Base-by-base conservation (phyloP, 768 basidiomycete genomes). In the Tricholoma furcatifolium region DNA sequence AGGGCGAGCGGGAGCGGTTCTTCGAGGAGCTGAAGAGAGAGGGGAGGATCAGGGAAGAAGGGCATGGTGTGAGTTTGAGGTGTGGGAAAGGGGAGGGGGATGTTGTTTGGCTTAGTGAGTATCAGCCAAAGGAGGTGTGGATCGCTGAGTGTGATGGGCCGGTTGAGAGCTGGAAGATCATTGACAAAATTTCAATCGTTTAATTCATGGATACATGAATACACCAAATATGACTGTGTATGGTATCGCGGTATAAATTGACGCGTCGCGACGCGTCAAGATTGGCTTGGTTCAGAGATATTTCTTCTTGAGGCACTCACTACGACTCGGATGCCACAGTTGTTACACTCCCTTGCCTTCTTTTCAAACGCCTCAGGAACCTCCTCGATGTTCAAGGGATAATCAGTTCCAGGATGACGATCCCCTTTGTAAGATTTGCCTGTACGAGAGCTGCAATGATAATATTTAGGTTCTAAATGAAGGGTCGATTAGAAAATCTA, bases 81-180 rank as follows among this genome's bases (percentile, higher is more conserved):
- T 69, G 70, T 60, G 71, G 68, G 14, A 27, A 34, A 4, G 59
- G 54, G n/a, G 58, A 54, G 23, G 58, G 54, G 23, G 62, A 63
- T 4, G 67, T 63, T 1, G 69, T 68, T n/a, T 71, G 67, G 70
- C 48, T 83, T 14, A 52, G 60, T 18, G 72, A 73, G 6, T 82
- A 85, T 44, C 59, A 64, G 31, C 75, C 74, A 5, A 56, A 56
- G 36, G 83, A 86, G 59, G 64, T 87, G 27, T 88, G 85, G 86
- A 62, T 81, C 30, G 75, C 74, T n/a, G 62, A 70, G 27, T 87
- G 84, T 58, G 76, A 78, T 15, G 85, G 85, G 12, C 80, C 77
- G 0, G 83, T 86, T 0, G 78, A 80, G 52, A 68, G 64, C 18
- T 88, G 87, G 87, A 62, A 66, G 39, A 69, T 85, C 2, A 60